Evolutionary conservation across 805 yeast genomes (phyloP).

Genomic region (Myxozyma udenii): DNA sequence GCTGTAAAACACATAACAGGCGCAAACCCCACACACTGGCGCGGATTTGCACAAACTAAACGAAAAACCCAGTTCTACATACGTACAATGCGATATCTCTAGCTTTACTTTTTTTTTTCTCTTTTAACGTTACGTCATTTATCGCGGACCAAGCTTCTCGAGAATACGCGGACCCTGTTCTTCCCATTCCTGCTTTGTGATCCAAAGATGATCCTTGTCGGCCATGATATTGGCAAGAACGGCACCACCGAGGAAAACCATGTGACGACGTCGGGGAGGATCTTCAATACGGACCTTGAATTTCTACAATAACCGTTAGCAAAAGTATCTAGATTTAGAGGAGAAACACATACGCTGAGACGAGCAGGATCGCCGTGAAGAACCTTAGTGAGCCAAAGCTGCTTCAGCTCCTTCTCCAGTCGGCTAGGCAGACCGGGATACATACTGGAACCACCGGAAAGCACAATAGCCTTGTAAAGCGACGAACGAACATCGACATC

Average conservation of each 20-base stretch:
- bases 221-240: constrained; percentile 97
- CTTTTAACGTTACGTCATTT: too few relatives aligned
- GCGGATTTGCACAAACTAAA: too few relatives aligned
- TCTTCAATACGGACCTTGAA: constrained; percentile 96
- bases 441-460: constrained; percentile 98
- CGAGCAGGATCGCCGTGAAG: constrained; percentile 83
- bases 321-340: neutral
- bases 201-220: constrained; percentile 98
- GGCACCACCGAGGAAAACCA: constrained; percentile 99
- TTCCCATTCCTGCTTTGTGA: constrained; percentile 93
- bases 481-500: constrained; percentile 91
- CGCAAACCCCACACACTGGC: too few relatives aligned
- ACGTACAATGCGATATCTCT: too few relatives aligned
- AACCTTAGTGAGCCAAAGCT: constrained; percentile 88
- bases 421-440: constrained; percentile 97
- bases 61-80: too few relatives aligned
- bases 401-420: constrained; percentile 92
- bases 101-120: too few relatives aligned
- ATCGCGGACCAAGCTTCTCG: constrained; percentile 89
- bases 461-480: constrained; percentile 83
- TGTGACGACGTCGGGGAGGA: constrained; percentile 97
- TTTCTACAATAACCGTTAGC: constrained; percentile 41
- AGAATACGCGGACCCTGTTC: constrained; percentile 88
- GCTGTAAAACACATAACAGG: too few relatives aligned
- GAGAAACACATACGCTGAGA: constrained; percentile 39